Base-by-base conservation (phyloP, 257 asterid genomes). In the Petunia axillaris region DNA sequence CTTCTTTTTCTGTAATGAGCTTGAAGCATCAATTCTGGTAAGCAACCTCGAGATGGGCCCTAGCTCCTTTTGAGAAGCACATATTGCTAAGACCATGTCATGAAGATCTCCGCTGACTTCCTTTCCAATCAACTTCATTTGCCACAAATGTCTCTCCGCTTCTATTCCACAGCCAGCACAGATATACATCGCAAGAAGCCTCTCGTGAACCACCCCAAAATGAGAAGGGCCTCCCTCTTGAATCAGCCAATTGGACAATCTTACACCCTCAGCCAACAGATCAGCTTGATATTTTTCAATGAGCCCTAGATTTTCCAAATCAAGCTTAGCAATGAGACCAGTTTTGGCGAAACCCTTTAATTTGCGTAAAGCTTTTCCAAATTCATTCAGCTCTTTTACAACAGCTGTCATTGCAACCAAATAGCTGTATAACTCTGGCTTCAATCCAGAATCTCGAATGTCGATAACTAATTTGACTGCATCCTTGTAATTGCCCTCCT, bases 321-420 rank as follows among this genome's bases (percentile, higher is more conserved):
- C 93, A 57, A 94, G 88, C 83, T 96, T 91, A 1, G 92, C 87
- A n/a, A 90, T 63, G 63, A 90, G 50, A 64, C 97, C 95, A 11
- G 89, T 73, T 73, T 86, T 91, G 76, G 94, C 70, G 86, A 87
- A 90, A 83, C 83, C 67, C 80, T 94, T 96, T 82, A 96, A 53
- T 83, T 92, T 93, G 78, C 98, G 95, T 66, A 94, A 48, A 40
- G 97, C 89, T 87, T 94, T 96, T 25, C 94, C 97, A 35, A 96
- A 83, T 87, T 92, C 98, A 43, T 94, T 92, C 59, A 96, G 91
- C 86, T 96, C 99, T 83, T 94, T 96, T 66, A 94, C 96, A 16
- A 96, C 90, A 36, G 97, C 96, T 15, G 98, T 90, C 99, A 96
- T 96, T 59, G 97, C 99, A 39, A 96, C 89, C 76, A 96, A 81